Base-by-base conservation (phyloP, 371 early-diverging fungal species). In the Mortierella sp. region DNA sequence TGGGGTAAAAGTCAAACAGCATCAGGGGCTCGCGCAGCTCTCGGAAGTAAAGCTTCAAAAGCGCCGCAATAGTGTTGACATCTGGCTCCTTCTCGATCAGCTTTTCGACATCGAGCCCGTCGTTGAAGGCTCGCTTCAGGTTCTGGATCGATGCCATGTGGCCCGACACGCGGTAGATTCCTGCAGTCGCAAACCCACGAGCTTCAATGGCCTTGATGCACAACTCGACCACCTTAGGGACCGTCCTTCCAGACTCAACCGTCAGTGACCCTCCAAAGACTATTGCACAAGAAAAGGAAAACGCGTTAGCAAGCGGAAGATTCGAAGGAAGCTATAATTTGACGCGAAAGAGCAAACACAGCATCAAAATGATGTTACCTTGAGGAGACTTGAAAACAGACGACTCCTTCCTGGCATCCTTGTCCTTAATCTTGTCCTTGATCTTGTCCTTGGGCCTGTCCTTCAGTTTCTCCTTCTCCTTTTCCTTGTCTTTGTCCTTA, bases 81-180 rank as follows among this genome's bases (percentile, higher is more conserved):
- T 97, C 97, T 16, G 87, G 88, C 55, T 92, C 92, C n/a, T 90
- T 85, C 1, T 80, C 87, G 55, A 95, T 82, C 48, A 85, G n/a
- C 44, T 51, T 72, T 40, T 86, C 83, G 9, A 93, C 88, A 40
- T 79, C 81, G 24, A 64, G 28, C 26, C 94, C 79, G 19, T 89
- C 83, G 80, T 96, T 95, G 76, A 93, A 93, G 64, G 83, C 87
- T 3, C 86, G 51, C 78, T 91, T 89, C 48, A 95, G 85, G 79
- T 93, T 94, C 76, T 94, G 93, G 71, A 96, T 92, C 55, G 92
- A 89, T 0, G 95, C 89, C 21, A 94, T 90, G 54, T 93, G 95
- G 5, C 97, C 97, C 16, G 95, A 95, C 21, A 97, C 80, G 72
- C 97, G 92, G 79, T 97, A 97, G 50, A 97, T 95, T 16, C 97